Evolutionary conservation across 768 basidiomycete species (phyloP), one percentile per base, ranked within the genome.

Genomic region (Boletus pseudopeckii): DNA sequence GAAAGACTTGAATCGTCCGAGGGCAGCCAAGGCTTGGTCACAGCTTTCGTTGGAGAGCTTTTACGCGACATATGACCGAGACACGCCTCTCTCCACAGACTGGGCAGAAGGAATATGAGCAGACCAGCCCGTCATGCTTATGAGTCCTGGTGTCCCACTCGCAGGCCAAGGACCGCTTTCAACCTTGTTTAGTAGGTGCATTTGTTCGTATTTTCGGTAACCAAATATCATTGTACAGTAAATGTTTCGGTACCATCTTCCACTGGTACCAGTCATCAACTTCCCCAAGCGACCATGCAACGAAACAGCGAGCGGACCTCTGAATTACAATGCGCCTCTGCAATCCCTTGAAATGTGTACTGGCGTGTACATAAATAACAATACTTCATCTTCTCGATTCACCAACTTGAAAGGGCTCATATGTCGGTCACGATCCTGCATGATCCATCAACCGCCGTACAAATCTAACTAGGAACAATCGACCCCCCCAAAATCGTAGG

Each of bases 401-500:
- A 10, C 26, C 2, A 30, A 24, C 24, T 24, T 24, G 24, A 24
- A 26, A 28, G 17, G 11, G 20, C 13, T 26, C 14, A 10, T n/a
- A 20, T 15, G 10, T 45, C 10, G 14, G n/a, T 48, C 64, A 63
- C 52, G 52, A 32, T 36, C 57, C 64, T 54, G 60, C 60, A 52
- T 47, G 57, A 36, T 28, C 7, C 34, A 34, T 34, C 14, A 36
- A 49, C 8, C 6, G 20, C 4, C 20, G 8, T 52, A 63, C 56
- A 53, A 59, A 65, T 28, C 53, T 41, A 38, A 43, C 60, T 63
- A 75, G 15, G 66, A 67, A 60, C 75, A 77, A 49, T 38, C 58
- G 20, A 74, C 61, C 15, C 64, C 69, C 18, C 74, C 75, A 57
- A 80, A 80, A 39, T 71, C 68, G 53, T 80, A 80, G 17, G 56